A percentile compares a stretch with the other conserved stretches of the same genome.
These are phyloP conservation scores for Pseudevernia furfuracea DNA, from an alignment of 495 filamentous ascomycete genomes.

Conservation along the genomic window DNA sequence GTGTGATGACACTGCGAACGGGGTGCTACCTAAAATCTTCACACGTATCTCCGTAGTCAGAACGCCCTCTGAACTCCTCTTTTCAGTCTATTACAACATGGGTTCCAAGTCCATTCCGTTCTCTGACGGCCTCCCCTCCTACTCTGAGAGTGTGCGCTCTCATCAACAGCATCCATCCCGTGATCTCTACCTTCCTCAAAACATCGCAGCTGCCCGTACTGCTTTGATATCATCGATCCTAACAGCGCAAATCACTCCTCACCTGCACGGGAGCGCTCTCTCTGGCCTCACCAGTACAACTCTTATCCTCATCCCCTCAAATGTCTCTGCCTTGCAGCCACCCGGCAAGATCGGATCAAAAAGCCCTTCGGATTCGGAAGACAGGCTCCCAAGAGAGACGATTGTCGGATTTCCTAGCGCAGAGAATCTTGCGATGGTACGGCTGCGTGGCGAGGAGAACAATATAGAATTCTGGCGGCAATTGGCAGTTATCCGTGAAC, in stretches of 20 bases:
- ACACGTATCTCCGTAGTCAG: not conserved
- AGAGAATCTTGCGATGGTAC: constrained; percentile 25
- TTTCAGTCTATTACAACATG: not conserved
- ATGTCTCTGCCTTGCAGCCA: constrained; percentile 21
- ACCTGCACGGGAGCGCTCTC: constrained; percentile 23
- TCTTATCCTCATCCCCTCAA: constrained; percentile 30
- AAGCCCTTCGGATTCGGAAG: not conserved
- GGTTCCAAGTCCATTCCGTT: not conserved
- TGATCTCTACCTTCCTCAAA: constrained; percentile 10
- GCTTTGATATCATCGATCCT: constrained; percentile 24
- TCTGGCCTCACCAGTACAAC: constrained; percentile 26
- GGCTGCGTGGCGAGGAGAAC: constrained; percentile 27
- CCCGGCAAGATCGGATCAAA: not conserved
- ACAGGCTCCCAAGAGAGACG: too few relatives aligned
- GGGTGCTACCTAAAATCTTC: too few relatives aligned
- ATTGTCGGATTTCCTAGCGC: constrained; percentile 26
- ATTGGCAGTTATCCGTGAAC: constrained; percentile 22
- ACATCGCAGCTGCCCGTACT: constrained; percentile 19
- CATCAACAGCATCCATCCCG: not conserved
- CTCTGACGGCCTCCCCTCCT: constrained; percentile 14
- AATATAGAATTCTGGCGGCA: constrained; percentile 29
- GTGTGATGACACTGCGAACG: not conserved
- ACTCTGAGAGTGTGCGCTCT: constrained; percentile 16
- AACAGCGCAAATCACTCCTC: constrained; percentile 26
- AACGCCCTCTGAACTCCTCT: not conserved